A percentile compares a stretch with the other conserved stretches of the same genome.
Evolutionary conservation across 2,329 filamentous ascomycete species (phyloP).

Genomic region (Aspergillus felis): DNA sequence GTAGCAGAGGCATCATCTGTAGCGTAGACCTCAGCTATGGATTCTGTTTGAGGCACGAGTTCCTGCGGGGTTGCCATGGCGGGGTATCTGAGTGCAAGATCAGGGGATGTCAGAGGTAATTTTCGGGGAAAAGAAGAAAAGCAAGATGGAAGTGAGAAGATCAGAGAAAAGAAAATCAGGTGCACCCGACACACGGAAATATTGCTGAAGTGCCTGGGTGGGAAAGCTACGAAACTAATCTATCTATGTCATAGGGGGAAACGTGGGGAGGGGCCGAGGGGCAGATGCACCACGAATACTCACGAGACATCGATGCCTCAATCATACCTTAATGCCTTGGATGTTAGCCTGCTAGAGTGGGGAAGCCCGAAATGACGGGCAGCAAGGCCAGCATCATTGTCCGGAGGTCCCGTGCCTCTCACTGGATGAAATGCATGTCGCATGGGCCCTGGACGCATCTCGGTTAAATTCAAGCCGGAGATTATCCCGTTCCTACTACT

Average conservation of each 20-base stretch:
- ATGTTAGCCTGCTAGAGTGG: background rate
- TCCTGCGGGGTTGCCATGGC: constrained; percentile 40
- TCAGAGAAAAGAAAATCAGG: background rate
- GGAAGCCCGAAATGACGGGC: background rate
- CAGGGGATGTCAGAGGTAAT: background rate
- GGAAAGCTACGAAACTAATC: background rate
- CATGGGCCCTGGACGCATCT: background rate
- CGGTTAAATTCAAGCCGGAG: background rate
- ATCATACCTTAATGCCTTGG: background rate
- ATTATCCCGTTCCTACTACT: background rate
- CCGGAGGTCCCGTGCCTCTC: background rate
- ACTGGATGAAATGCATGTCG: background rate
- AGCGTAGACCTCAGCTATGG: constrained; percentile 80
- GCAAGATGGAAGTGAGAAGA: constrained; percentile 3
- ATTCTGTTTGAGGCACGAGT: constrained; percentile 68
- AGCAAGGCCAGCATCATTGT: background rate
- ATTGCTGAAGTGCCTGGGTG: background rate
- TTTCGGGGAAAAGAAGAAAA: background rate
- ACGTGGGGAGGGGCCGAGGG: background rate
- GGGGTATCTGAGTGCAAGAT: constrained; percentile 16
- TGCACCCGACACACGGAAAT: background rate
- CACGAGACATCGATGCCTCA: too few species aligned
- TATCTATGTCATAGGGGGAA: background rate
- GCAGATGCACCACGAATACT: background rate
- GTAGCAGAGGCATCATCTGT: constrained; percentile 70